A percentile compares a stretch with the other conserved stretches of the same genome.
phyloP scores from a whole-genome alignment of 306 rosid species.

The Castanospermum australe region DNA sequence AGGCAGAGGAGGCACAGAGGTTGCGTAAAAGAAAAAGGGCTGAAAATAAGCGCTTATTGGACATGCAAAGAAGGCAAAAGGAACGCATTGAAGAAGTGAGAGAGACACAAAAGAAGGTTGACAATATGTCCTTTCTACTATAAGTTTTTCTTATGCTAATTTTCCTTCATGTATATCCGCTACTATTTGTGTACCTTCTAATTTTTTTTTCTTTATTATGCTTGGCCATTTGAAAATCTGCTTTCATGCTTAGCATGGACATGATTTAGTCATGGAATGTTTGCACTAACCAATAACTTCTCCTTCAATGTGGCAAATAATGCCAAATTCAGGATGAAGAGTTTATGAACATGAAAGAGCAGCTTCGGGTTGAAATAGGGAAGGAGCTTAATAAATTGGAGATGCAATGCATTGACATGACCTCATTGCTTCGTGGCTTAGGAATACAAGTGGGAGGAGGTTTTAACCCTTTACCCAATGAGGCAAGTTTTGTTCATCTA shows the following conservation, averaged over 20 bases:
- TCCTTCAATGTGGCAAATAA: constrained; percentile 20
- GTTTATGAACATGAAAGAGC: constrained; percentile 72
- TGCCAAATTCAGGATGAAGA: constrained; percentile 75
- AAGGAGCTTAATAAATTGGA: constrained; percentile 66
- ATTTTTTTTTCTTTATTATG: not conserved
- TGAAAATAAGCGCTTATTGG: constrained; percentile 60
- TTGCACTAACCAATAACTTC: not conserved
- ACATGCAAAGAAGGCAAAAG: constrained; percentile 82
- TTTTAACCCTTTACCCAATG: constrained; percentile 43
- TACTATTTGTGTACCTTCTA: not conserved
- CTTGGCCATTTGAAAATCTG: not conserved
- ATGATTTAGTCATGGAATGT: not conserved
- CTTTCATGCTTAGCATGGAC: constrained; percentile 4
- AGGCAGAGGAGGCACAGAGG: constrained; percentile 86
- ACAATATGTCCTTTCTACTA: constrained; percentile 11
- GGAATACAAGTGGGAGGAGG: constrained; percentile 75
- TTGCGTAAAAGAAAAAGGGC: constrained; percentile 84
- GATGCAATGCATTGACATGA: constrained; percentile 62
- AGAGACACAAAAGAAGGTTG: constrained; percentile 91
- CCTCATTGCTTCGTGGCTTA: constrained; percentile 79
- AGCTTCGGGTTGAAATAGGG: constrained; percentile 69
- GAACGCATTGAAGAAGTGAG: constrained; percentile 93
- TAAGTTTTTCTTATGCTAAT: not conserved
- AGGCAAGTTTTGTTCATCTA: constrained; percentile 50
- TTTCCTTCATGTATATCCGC: not conserved